A percentile compares a stretch with the other conserved stretches of the same genome.
These are phyloP conservation scores for Lactarius psammicola DNA, from an alignment of 768 basidiomycete genomes.

Conservation along the genomic window DNA sequence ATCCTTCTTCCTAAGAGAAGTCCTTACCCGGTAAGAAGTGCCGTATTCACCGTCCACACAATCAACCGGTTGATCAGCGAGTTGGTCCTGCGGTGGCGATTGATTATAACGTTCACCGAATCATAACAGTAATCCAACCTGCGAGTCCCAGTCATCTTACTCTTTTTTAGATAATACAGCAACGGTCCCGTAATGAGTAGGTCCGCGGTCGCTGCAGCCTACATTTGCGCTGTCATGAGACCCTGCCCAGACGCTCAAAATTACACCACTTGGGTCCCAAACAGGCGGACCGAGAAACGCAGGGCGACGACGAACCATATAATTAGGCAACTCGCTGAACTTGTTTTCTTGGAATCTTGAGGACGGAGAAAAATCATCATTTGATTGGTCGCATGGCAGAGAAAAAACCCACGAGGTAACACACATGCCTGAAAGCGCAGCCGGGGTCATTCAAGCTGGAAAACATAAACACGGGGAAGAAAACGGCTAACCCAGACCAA, in stretches of 20 bases:
- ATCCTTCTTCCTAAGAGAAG: background rate
- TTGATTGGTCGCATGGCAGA: background rate
- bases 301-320: background rate
- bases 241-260: background rate
- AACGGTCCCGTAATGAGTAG: slow-evolving; percentile 18
- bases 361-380: background rate
- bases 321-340: slow-evolving; percentile 1
- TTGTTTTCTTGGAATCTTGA: background rate
- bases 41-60: slow-evolving; percentile 16
- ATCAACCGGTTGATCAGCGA: slow-evolving; percentile 19
- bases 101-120: background rate
- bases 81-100: slow-evolving; percentile 3
- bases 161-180: slow-evolving; percentile 22
- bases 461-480: background rate
- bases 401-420: background rate
- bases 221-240: slow-evolving; percentile 4
- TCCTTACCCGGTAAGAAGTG: slow-evolving; percentile 14
- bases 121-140: background rate
- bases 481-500: background rate
- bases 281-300: too few species aligned
- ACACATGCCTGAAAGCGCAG: slow-evolving; percentile 3
- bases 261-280: background rate
- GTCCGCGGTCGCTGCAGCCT: background rate
- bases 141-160: background rate
- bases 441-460: background rate